A percentile compares a stretch with the other conserved stretches of the same genome.
phyloP scores from a whole-genome alignment of 2,329 filamentous ascomycete species.

The Daldinia eschscholtzii region DNA sequence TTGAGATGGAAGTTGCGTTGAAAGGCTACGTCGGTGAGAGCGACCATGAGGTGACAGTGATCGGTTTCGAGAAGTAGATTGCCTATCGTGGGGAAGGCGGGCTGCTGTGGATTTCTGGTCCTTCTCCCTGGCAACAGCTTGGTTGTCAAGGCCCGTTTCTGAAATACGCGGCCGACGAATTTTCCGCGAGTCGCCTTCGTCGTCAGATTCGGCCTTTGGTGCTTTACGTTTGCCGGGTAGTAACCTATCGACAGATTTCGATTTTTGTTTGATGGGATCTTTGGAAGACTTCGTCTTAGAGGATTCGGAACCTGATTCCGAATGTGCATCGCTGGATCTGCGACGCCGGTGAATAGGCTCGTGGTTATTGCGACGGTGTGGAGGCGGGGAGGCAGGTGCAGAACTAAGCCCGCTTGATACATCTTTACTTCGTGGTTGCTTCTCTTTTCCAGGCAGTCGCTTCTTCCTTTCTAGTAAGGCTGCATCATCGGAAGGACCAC shows the following conservation, averaged over 20 bases:
- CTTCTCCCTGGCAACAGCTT: conserved; percentile 50
- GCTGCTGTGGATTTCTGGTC: conserved; percentile 53
- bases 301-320: conserved; percentile 69
- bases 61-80: conserved; percentile 54
- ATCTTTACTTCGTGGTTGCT: conserved; percentile 61
- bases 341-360: conserved; percentile 56
- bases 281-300: conserved; percentile 61
- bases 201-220: conserved; percentile 67
- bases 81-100: conserved; percentile 53
- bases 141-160: conserved; percentile 57
- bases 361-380: conserved; percentile 52
- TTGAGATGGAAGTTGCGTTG: conserved; percentile 71
- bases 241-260: conserved; percentile 62
- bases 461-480: conserved; percentile 64
- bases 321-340: conserved; percentile 56
- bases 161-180: conserved; percentile 66
- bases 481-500: conserved; percentile 53
- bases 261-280: conserved; percentile 61
- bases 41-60: conserved; percentile 72
- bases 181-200: conserved; percentile 68
- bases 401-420: conserved; percentile 70
- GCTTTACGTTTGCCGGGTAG: conserved; percentile 67
- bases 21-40: conserved; percentile 72
- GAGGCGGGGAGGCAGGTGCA: conserved; percentile 67
- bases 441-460: conserved; percentile 60